Evolutionary conservation across 495 filamentous ascomycete species (phyloP), one percentile per base, ranked within the genome.

Genomic region (Neurospora sp.): DNA sequence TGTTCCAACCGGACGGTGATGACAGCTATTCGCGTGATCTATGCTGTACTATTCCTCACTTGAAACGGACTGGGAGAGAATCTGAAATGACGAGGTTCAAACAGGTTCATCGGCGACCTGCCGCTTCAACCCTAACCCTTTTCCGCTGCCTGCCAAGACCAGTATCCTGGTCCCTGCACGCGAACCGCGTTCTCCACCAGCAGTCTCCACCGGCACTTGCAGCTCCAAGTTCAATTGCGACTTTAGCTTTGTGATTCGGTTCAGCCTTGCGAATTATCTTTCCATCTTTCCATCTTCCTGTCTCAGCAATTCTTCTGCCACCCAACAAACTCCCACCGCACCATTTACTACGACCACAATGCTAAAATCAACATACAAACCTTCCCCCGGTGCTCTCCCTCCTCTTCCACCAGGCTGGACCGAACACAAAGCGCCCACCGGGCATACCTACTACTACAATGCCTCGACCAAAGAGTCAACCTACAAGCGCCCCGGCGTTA

Each of bases 381-480:
- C 86, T 12, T 82, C 82, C 18, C 70, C 78, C 39, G 78, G 76
- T 42, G 42, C 74, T n/a, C 74, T 83, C 40, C 84, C 85, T 69
- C 89, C 92, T 20, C 83, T 97, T 4, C 90, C 90, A 9, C 86
- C 89, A 31, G 95, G 93, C 31, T 98, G 94, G 94, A 93, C 93
- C 37, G 93, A 97, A 81, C 94, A 98, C 82, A 94, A 91, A 84
- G 93, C 95, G 72, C 94, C 94, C 18, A 91, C 92, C 72, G 94
- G 94, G 7, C 94, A 96, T 78, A 85, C 87, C 16, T 98, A 97
- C 82, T 97, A 94, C 79, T 96, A 96, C 83, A 92, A 97, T 82
- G 83, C 89, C n/a, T 81, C 86, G 39, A 97, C 93, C 0, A 94
- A 96, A 77, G 84, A 92, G 78, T 97, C 95, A 2, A 97, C 94